phyloP scores from a whole-genome alignment of 495 filamentous ascomycete genomes.

The Tetracladium marchalianum region DNA sequence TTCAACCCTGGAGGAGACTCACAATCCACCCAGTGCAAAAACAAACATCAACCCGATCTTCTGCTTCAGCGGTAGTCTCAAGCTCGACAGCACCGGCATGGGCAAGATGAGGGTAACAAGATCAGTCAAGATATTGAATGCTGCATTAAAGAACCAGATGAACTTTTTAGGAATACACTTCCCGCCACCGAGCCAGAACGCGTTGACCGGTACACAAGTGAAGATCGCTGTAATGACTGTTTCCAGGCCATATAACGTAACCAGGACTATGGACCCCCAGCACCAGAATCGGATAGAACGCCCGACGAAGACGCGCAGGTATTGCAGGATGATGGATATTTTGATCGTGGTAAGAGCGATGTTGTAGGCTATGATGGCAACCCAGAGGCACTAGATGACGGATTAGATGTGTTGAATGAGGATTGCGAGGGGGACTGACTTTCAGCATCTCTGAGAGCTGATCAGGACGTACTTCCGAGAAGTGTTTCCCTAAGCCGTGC shows the following conservation, averaged over 20 bases:
- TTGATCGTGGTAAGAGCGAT: slow-evolving; percentile 18
- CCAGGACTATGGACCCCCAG: slow-evolving; percentile 11
- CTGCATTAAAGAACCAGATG: slow-evolving; percentile 31
- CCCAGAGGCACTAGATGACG: slow-evolving; percentile 8
- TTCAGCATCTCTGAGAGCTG: background rate
- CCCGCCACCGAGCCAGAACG: slow-evolving; percentile 15
- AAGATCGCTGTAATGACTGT: slow-evolving; percentile 26
- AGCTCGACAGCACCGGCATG: slow-evolving; percentile 30
- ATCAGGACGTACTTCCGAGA: background rate
- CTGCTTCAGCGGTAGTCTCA: slow-evolving; percentile 33
- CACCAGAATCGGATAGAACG: slow-evolving; percentile 11
- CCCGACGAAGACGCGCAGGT: slow-evolving; percentile 20
- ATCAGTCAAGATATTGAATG: slow-evolving; percentile 42
- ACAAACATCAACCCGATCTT: slow-evolving; percentile 37
- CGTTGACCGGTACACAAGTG: slow-evolving; percentile 39
- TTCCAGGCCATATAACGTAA: slow-evolving; percentile 12
- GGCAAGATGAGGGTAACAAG: slow-evolving; percentile 40
- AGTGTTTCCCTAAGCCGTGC: background rate
- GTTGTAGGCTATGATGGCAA: slow-evolving; percentile 21
- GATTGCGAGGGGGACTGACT: no score
- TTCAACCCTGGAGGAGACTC: background rate
- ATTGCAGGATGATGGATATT: slow-evolving; percentile 22
- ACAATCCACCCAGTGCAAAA: slow-evolving; percentile 38
- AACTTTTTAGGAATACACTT: slow-evolving; percentile 37
- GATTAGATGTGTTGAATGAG: no score